Conservation (phyloP, 495 filamentous ascomycete genomes). For the Daldinia concentrica region DNA sequence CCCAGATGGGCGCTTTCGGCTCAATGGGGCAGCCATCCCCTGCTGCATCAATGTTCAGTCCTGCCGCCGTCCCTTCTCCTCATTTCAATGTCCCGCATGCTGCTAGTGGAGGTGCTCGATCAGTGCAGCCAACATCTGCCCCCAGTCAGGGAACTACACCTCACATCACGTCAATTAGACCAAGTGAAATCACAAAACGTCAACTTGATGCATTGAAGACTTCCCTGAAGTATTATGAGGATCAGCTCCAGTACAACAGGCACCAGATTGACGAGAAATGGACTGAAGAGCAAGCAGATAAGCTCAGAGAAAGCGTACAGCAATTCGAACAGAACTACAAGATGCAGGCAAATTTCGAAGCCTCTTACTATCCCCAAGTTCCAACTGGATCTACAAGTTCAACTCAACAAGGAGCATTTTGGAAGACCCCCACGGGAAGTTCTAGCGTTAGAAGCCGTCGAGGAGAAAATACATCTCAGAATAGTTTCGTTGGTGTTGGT, state of each 20-base stretch:
- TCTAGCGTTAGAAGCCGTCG: constrained; percentile 34
- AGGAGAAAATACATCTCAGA: constrained; percentile 27
- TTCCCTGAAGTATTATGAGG: constrained; percentile 56
- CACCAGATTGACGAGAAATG: constrained; percentile 61
- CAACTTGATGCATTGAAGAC: constrained; percentile 50
- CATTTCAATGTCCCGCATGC: constrained; percentile 1
- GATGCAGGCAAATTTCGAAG: constrained; percentile 51
- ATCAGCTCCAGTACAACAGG: constrained; percentile 58
- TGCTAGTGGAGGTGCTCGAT: constrained; percentile 3
- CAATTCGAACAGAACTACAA: constrained; percentile 52
- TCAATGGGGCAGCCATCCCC: constrained; percentile 17
- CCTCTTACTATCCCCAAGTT: constrained; percentile 38
- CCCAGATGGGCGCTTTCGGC: constrained; percentile 13
- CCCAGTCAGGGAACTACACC: constrained; percentile 34
- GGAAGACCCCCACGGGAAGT: constrained; percentile 26
- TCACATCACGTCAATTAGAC: constrained; percentile 56
- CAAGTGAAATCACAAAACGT: constrained; percentile 59
- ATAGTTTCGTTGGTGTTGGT: constrained; percentile 29
- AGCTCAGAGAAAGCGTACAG: constrained; percentile 47
- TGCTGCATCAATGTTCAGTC: constrained; percentile 12
- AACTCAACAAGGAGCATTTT: constrained; percentile 1
- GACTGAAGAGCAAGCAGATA: constrained; percentile 46
- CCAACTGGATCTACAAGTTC: constrained; percentile 19
- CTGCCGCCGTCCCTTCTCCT: constrained; percentile 10
- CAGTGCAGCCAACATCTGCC: constrained; percentile 22